A percentile compares a stretch with the other conserved stretches of the same genome.
Conservation (phyloP, 495 filamentous ascomycete species). For the Xylaria cubensis region DNA sequence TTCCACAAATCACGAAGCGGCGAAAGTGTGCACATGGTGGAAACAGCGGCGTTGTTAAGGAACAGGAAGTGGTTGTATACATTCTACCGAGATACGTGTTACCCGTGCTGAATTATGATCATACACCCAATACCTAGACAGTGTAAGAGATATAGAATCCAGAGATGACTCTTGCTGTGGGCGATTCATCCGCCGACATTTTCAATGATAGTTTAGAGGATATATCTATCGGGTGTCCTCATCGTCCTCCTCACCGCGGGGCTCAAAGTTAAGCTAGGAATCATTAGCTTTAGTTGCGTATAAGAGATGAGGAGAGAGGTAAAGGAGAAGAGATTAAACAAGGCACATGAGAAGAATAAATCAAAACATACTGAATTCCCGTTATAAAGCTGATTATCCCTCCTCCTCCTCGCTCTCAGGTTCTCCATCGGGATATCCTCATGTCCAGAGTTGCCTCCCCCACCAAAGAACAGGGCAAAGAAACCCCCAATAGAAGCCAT, state of each 20-base stretch:
- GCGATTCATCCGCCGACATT: background rate
- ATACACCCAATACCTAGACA: background rate
- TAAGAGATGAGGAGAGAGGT: background rate
- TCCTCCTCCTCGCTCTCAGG: slow-evolving; percentile 15
- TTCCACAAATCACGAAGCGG: background rate
- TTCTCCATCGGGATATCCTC: slow-evolving; percentile 28
- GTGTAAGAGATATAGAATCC: background rate
- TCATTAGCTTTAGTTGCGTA: background rate
- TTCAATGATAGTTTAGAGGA: background rate
- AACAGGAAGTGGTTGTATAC: background rate
- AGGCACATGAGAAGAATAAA: too few species aligned
- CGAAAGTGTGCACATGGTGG: background rate
- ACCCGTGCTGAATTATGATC: background rate
- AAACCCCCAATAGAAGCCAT: slow-evolving; percentile 39
- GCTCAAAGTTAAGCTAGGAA: slow-evolving; percentile 74
- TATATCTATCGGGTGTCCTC: slow-evolving; percentile 5
- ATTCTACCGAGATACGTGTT: background rate
- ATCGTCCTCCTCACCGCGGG: slow-evolving; percentile 62
- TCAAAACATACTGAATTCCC: slow-evolving; percentile 75
- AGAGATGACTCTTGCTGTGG: background rate
- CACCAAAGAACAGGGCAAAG: slow-evolving; percentile 36
- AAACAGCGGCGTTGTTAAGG: background rate
- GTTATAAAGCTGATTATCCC: slow-evolving; percentile 79
- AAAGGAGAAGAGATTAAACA: background rate
- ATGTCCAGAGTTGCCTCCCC: slow-evolving; percentile 23